Base-by-base conservation (phyloP, 1,284 basidiomycete genomes). In the Ceratobasidium sp. region DNA sequence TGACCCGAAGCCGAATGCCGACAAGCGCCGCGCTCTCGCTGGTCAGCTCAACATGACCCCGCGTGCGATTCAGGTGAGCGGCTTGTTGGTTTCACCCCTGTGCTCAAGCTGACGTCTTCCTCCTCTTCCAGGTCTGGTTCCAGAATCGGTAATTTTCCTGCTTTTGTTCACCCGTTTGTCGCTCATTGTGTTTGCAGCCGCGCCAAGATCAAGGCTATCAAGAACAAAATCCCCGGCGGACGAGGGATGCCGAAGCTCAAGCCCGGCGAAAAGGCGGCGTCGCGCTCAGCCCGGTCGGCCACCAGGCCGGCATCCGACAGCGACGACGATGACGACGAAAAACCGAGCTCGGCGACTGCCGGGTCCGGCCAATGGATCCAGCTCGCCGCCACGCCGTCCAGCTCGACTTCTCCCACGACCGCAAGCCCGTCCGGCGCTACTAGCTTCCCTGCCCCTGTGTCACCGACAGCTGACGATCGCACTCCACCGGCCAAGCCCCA, bases 1-100 rank as follows among this genome's bases (percentile, higher is more conserved):
- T 80, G 94, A 96, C 85, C 94, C 94, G 62, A 97, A 98, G 84
- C 96, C 96, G 20, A 96, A 96, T 84, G 93, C 93, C 71, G 86
- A 89, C 17, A 86, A 94, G 62, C 90, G 96, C 80, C 94, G 94
- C 83, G 87, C 90, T 80, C 90, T 98, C 67, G 93, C 96, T 0
- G 86, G 88, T 9, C 89, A 95, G 85, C 90, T 98, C 66, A 92
- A 92, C 80, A 98, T 98, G 96, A 95, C 94, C 26, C 91, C 95
- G 33, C 88, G 96, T 79, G 95, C 95, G 59, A 94, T 98, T 1
- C 96, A 98, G 89, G 96, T 97, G 80, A 82, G 91, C 76, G n/a
- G 67, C 12, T 46, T 64, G 17, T 57, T 52, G 64, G 28, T 71
- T 77, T 80, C 77, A 79, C 80, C 76, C 26, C 26, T 62, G 20